phyloP scores from a whole-genome alignment of 371 early-diverging fungal genomes.

The Chytridium lagenaria region DNA sequence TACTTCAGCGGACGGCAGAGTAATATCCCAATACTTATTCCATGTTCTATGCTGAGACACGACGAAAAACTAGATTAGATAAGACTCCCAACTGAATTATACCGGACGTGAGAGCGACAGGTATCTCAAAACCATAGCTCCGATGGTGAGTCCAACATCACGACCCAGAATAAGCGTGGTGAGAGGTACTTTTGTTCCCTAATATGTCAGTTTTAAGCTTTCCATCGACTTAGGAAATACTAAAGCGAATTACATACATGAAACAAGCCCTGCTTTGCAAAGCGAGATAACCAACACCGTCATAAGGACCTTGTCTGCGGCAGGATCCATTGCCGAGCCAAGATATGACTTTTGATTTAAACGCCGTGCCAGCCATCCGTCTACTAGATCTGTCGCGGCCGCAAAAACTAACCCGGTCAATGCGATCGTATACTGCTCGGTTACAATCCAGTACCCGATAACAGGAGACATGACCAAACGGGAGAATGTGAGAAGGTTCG shows the following conservation, averaged over 20 bases:
- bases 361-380: conserved; percentile 91
- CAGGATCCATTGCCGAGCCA: conserved; percentile 93
- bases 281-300: conserved; percentile 86
- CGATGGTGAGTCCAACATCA: conserved; percentile 79
- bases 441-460: conserved; percentile 85
- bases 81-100: conserved; percentile 32
- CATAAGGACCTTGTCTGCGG: conserved; percentile 97
- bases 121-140: conserved; percentile 86
- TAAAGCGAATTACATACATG: conserved; percentile 60
- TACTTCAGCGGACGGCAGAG: conserved; percentile 91
- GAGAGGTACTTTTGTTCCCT: conserved; percentile 66
- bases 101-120: conserved; percentile 88
- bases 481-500: conserved; percentile 83
- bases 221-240: background rate
- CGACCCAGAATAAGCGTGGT: conserved; percentile 87
- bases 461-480: conserved; percentile 78
- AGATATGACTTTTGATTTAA: conserved; percentile 85
- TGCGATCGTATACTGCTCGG: conserved; percentile 72
- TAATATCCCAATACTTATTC: conserved; percentile 83
- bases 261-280: conserved; percentile 74
- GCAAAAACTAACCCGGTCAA: conserved; percentile 74
- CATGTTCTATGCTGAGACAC: conserved; percentile 76
- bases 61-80: background rate
- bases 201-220: background rate
- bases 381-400: conserved; percentile 88